These are phyloP conservation scores for Trapa bicornis DNA, from an alignment of 345 rosid genomes.

Conservation along the genomic window DNA sequence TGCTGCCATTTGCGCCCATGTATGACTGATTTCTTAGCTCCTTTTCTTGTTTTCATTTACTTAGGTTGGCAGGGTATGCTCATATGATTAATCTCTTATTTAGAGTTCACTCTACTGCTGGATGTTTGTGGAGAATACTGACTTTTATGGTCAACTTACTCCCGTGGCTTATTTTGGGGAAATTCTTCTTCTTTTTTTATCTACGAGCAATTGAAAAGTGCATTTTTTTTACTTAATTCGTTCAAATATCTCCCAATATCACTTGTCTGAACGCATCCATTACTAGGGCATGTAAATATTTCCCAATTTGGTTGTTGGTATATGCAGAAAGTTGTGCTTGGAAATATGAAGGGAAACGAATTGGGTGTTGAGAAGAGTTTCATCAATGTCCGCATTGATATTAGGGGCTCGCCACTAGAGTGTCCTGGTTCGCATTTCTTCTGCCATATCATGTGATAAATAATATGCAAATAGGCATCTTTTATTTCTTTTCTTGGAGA, in stretches of 20 bases:
- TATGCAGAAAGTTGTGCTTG: conserved; percentile 45
- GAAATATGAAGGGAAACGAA: conserved; percentile 32
- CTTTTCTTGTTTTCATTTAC: neutral
- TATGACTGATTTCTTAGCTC: conserved; percentile 11
- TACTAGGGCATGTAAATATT: neutral
- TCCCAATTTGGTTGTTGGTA: conserved; percentile 1
- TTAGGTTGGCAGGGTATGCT: neutral
- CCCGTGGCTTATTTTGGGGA: neutral
- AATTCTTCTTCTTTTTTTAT: too few relatives aligned
- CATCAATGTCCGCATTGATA: conserved; percentile 70
- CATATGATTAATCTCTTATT: neutral
- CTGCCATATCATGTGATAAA: neutral
- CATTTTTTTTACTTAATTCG: neutral
- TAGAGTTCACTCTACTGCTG: neutral
- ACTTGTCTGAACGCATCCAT: neutral
- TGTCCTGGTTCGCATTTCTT: conserved; percentile 41
- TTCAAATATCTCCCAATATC: neutral
- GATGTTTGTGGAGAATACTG: neutral
- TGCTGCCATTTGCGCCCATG: conserved; percentile 77
- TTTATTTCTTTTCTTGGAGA: neutral
- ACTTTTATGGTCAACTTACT: neutral
- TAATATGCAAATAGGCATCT: neutral
- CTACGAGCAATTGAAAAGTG: too few relatives aligned
- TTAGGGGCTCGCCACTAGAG: conserved; percentile 72
- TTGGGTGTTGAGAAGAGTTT: conserved; percentile 55